Percentiles rank a stretch among this genome's conserved stretches.
These are phyloP conservation scores for Didymella glomerata DNA, from an alignment of 2,329 filamentous ascomycete genomes.

Conservation along the genomic window DNA sequence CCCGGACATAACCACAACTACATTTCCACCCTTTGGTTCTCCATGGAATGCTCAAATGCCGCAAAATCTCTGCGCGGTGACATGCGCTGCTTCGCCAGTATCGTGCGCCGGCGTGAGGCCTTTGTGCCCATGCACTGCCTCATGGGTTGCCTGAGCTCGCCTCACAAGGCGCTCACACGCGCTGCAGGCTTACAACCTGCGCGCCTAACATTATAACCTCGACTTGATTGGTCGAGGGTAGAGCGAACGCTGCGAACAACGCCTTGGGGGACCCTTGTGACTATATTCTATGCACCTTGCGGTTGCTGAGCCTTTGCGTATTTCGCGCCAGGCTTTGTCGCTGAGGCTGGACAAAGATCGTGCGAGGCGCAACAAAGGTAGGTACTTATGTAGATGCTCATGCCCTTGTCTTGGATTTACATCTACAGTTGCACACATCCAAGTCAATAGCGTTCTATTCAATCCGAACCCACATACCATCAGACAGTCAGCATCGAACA, in stretches of 20 bases:
- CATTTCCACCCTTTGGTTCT: neutral
- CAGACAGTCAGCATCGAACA: neutral
- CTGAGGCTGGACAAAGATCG: too few species aligned
- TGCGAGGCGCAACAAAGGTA: neutral
- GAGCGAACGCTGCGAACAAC: neutral
- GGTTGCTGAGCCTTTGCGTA: neutral
- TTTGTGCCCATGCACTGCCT: constrained; percentile 15
- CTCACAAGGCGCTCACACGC: constrained; percentile 11
- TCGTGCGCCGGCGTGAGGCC: neutral
- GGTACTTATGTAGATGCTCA: constrained; percentile 9
- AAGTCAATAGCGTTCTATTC: neutral
- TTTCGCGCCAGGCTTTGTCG: constrained; percentile 6
- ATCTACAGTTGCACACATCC: neutral
- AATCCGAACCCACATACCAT: neutral
- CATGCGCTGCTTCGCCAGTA: neutral
- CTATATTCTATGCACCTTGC: neutral
- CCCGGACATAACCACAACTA: neutral
- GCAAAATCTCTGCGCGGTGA: neutral
- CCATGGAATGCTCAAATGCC: neutral
- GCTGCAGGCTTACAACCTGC: constrained; percentile 14
- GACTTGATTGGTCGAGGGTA: neutral
- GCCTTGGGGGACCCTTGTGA: neutral
- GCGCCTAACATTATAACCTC: constrained; percentile 1
- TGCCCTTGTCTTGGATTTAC: neutral
- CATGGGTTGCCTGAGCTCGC: constrained; percentile 12